Evolutionary conservation across 495 filamentous ascomycete species (phyloP), one percentile per base, ranked within the genome.

Genomic region (Penicillium desertorum): DNA sequence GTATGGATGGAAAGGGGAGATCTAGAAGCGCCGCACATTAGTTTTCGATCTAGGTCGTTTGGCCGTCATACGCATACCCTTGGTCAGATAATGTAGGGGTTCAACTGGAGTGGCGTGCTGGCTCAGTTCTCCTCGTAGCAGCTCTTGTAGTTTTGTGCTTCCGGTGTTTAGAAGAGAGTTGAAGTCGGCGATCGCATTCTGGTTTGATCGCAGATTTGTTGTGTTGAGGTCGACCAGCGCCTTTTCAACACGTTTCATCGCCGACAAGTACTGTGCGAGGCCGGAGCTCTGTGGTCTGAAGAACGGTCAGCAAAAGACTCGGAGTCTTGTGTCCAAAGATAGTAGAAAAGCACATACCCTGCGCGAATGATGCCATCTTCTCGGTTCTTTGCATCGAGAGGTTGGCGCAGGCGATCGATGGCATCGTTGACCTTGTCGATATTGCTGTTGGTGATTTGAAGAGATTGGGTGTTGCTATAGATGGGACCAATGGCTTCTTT

Each of bases 51-150:
- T 51, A 6, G 27, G 17, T 17, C 20, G 20, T 45, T 8, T 41
- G 16, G 6, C n/a, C 27, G 19, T 41, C 16, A 17, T 22, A 25
- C 20, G n/a, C 58, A 10, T 53, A 80, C 88, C 81, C 69, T 96
- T 97, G n/a, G 89, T 96, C 62, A 97, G 84, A 66, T 88, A 97
- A 64, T 96, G 89, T 42, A 98, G 73, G 7, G 95, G 92, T 62
- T 99, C 94, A 30, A 97, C 83, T 2, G 88, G 80, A 50, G 82
- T 79, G 8, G 86, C 82, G 19, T 90, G 85, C 61, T 95, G 86
- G 27, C 82, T 81, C 36, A 98, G 72, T 51, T 88, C 77, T 56
- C 86, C 82, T 56, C 90, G 83, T 70, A 96, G 91, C 47, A 90
- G 75, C 39, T 85, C 87, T 70, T 98, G 92, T 16, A 99, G 79